A percentile compares a stretch with the other conserved stretches of the same genome.
Conservation (phyloP, 345 rosid genomes). For the Salix dunnii region DNA sequence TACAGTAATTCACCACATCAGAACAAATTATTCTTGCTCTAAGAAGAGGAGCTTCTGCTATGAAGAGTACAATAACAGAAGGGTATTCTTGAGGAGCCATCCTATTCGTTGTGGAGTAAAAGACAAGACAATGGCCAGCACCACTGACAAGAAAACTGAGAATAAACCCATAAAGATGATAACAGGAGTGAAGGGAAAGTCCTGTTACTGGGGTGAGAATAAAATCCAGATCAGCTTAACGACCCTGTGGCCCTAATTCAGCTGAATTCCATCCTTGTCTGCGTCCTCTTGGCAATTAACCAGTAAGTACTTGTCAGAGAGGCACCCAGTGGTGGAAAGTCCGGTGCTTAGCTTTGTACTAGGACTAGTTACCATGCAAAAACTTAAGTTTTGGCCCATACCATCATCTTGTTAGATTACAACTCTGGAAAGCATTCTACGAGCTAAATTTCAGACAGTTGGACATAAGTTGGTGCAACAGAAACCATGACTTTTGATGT, state of each 20-base stretch:
- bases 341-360: not conserved
- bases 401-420: not conserved
- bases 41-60: constrained; percentile 36
- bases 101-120: constrained; percentile 42
- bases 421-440: not conserved
- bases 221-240: constrained; percentile 26
- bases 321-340: not conserved
- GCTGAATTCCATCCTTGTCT: constrained; percentile 13
- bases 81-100: constrained; percentile 51
- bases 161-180: constrained; percentile 37
- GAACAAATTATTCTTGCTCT: constrained; percentile 8
- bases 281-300: not conserved
- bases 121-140: constrained; percentile 8
- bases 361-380: not conserved
- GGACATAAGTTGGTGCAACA: not conserved
- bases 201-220: constrained; percentile 32
- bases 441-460: not conserved
- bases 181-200: constrained; percentile 40
- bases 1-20: constrained; percentile 5
- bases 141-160: constrained; percentile 6
- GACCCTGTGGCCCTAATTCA: constrained; percentile 26
- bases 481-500: not conserved
- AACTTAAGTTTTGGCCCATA: not conserved
- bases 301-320: not conserved
- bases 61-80: constrained; percentile 40